Evolutionary conservation across 495 filamentous ascomycete species (phyloP), one percentile per base, ranked within the genome.

Genomic region (Amorphotheca resinae): DNA sequence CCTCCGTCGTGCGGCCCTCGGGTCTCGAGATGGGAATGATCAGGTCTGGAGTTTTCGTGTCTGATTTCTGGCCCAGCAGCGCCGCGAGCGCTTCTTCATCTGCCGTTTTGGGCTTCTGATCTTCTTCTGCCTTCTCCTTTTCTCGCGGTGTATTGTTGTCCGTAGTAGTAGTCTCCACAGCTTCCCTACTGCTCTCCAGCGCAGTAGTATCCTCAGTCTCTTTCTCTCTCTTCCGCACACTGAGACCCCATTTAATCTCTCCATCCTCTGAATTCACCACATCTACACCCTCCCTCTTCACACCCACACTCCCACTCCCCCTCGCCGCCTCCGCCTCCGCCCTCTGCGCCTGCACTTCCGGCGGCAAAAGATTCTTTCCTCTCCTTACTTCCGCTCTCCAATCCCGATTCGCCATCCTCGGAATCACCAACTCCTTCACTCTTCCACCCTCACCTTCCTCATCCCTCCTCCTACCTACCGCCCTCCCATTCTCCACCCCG

Each of bases 51-150:
- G 68, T 69, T 30, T 61, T 54, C 21, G 64, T 61, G 3, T 69
- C 56, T 9, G 67, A 61, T 0, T 71, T 68, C 23, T 72, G 62
- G 38, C 74, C 80, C 28, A 89, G 64, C 14, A 98, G 72, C 25
- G 88, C 85, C 31, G 80, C 75, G 32, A 98, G 61, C 2, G 91
- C 91, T 39, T 80, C 69, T 45, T 89, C 75, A 42, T 95, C 89
- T 30, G 77, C 73, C 17, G 75, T 79, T 40, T 58, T 58, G 4
- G 56, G 42, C 22, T 43, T 42, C 20, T 14, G n/a, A n/a, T 37
- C 9, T 17, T 42, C 33, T 3, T n/a, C 15, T 9, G 26, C 22
- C 16, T 41, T 18, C 35, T 33, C 17, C n/a, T n/a, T n/a, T 32
- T 35, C 41, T 6, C 37, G 41, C 8, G 51, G 37, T 3, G 48